Evolutionary conservation across 2,329 filamentous ascomycete genomes (phyloP).

Genomic region (Talaromyces sp.): DNA sequence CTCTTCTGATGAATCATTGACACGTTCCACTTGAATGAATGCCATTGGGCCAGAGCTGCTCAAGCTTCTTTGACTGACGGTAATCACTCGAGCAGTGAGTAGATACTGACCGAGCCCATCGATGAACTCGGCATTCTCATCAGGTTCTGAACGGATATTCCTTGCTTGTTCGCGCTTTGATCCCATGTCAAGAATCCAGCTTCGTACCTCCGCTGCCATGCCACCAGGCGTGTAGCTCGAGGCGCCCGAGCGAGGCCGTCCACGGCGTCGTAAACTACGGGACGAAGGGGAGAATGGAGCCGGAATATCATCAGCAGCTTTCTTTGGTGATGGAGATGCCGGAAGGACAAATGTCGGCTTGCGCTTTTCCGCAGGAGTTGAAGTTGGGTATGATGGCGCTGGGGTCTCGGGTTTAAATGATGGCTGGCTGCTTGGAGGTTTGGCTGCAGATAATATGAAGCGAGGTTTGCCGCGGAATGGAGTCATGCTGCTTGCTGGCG

Average conservation of each 20-base stretch:
- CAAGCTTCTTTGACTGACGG: slow-evolving; percentile 19
- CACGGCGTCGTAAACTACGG: slow-evolving; percentile 33
- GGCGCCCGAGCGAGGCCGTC: slow-evolving; percentile 24
- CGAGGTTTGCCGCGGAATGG: slow-evolving; percentile 32
- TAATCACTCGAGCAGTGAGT: slow-evolving; percentile 18
- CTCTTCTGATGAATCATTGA: neutral
- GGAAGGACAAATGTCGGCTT: slow-evolving; percentile 45
- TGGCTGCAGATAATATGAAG: slow-evolving; percentile 31
- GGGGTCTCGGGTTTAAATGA: slow-evolving; percentile 17
- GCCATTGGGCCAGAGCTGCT: slow-evolving; percentile 31
- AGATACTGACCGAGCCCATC: slow-evolving; percentile 19
- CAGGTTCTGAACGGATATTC: neutral
- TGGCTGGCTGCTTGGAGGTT: slow-evolving; percentile 22
- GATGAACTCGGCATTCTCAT: neutral
- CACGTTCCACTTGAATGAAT: slow-evolving; percentile 21
- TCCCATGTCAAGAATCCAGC: slow-evolving; percentile 45
- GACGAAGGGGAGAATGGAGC: slow-evolving; percentile 42
- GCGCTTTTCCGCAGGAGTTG: slow-evolving; percentile 21
- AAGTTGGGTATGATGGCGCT: slow-evolving; percentile 14
- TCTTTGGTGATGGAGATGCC: slow-evolving; percentile 36
- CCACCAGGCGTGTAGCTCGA: slow-evolving; percentile 39
- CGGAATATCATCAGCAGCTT: slow-evolving; percentile 25
- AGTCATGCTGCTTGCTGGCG: slow-evolving; percentile 22
- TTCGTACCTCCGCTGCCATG: slow-evolving; percentile 45
- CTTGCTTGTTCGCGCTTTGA: slow-evolving; percentile 30